Base-by-base conservation (phyloP, 371 early-diverging fungal species). In the Thermomucor indicae-seudaticae region DNA sequence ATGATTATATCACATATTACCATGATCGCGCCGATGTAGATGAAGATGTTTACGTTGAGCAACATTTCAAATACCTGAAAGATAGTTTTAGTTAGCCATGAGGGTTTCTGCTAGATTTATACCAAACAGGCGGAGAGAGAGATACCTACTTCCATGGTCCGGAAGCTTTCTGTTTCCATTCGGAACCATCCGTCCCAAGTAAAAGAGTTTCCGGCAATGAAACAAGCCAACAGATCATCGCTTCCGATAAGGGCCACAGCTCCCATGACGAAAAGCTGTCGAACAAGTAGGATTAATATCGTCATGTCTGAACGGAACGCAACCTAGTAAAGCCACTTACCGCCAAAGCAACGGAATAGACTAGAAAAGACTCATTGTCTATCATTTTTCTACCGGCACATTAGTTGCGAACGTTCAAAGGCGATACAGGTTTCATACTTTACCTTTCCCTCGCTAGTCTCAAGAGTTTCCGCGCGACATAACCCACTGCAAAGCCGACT, bases 101-200 rank as follows among this genome's bases (percentile, higher is more conserved):
- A 44, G 12, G 8, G 12, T 27, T 29, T 27, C 19, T 14, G 24
- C 1, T 16, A 25, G 24, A 6, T n/a, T n/a, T n/a, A n/a, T 24
- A 51, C 16, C 4, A 41, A 22, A n/a, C 16, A 11, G 14, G 30
- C 47, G 16, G 17, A 10, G 4, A 38, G 14, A 47, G 3, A 11
- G 16, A 39, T 12, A 22, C 47, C 28, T 42, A 59, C 70, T 58
- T 95, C 95, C 46, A 90, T 88, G 14, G 95, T 62, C 12, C 89
- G 90, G 0, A 88, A 80, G 43, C 89, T 87, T 49, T 85, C 78
- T n/a, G 86, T 86, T 47, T 93, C 90, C 19, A 79, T 55, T 35
- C 83, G 77, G 65, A 92, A 93, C 90, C 92, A 93, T 32, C 84
- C 88, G 55, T 90, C 88, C 90, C 90, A 92, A 6, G 90, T 81